Evolutionary conservation across 495 filamentous ascomycete genomes (phyloP), one percentile per base, ranked within the genome.

Genomic region (Astrothelium subdiscretum): DNA sequence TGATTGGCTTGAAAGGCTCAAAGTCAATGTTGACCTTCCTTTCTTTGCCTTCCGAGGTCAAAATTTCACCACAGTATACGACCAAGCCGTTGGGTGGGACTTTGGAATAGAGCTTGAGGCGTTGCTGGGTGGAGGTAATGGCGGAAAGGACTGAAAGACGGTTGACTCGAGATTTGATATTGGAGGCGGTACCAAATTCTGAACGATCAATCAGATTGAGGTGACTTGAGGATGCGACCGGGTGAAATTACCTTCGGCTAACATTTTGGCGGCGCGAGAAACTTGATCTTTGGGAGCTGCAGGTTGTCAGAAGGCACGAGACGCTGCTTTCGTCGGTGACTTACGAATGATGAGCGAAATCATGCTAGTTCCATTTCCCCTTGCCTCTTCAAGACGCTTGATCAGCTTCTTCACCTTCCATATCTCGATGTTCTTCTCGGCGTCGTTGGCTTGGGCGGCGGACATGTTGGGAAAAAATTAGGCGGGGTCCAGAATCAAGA

Each of bases 11-110:
- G 81, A 98, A 98, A 15, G 94, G 94, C 73, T 98, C 94, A 71
- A 98, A 98, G 70, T 97, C 95, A 72, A 97, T 97, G 77, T 97
- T 98, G 78, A 98, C 94, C 81, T 96, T 97, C 64, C 94, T 83
- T 76, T 98, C 94, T 75, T 98, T 98, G 74, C 94, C 94, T 79
- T 98, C 94, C 10, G 86, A 87, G 18, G 94, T 98, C 78, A 98
- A 91, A 74, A 98, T 96, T 96, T 98, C 94, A 85, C 94, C 94
- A 76, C 94, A 98, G 81, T 98, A 98, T 62, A 98, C 88, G 59
- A 98, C 94, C 58, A 98, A 79, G 61, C 94, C 94, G 78, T 98
- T 98, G 6, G 95, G 88, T 48, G 94, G 94, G 52, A 97, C 94
- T 76, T 96, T 97, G 77, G 89, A 95, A 80, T 98, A 98, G 26